These are phyloP conservation scores for Diplodia corticola DNA, from an alignment of 2,329 filamentous ascomycete species.

Conservation along the genomic window DNA sequence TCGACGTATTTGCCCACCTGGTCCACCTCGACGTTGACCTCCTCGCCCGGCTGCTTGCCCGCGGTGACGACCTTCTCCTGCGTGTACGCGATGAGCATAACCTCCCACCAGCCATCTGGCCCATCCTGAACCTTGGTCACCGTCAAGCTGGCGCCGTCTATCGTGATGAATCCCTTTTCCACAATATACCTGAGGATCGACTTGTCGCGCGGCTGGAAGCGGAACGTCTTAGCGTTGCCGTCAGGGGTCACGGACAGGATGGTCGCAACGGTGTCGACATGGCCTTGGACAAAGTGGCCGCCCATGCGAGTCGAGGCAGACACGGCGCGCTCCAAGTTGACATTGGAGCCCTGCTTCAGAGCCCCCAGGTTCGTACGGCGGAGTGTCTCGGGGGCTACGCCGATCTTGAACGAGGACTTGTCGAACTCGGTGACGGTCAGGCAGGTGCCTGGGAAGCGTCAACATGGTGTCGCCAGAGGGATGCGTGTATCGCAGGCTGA, in stretches of 20 bases:
- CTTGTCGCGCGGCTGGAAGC: constrained; percentile 70
- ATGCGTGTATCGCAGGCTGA: constrained; percentile 23
- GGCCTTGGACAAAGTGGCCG: constrained; percentile 96
- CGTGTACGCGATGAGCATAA: constrained; percentile 97
- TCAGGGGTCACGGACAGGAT: constrained; percentile 74
- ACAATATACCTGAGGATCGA: constrained; percentile 82
- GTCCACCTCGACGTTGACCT: constrained; percentile 91
- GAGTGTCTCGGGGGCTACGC: constrained; percentile 92
- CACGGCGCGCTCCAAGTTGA: constrained; percentile 94
- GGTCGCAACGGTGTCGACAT: constrained; percentile 85
- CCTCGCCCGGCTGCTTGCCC: constrained; percentile 73
- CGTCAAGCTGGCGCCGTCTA: constrained; percentile 93
- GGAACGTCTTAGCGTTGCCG: constrained; percentile 86
- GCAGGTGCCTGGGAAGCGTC: constrained; percentile 62
- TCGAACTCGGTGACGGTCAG: constrained; percentile 82
- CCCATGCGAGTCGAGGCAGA: constrained; percentile 92
- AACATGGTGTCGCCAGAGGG: neutral
- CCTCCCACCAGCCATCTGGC: constrained; percentile 81
- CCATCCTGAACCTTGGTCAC: constrained; percentile 81
- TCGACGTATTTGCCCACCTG: constrained; percentile 83
- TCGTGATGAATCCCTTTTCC: constrained; percentile 91
- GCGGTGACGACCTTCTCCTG: constrained; percentile 88
- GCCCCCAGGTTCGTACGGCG: constrained; percentile 91
- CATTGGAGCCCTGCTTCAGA: constrained; percentile 63
- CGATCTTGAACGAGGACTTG: constrained; percentile 74